These are phyloP conservation scores for Mycena filopes DNA, from an alignment of 768 basidiomycete species.

Conservation along the genomic window DNA sequence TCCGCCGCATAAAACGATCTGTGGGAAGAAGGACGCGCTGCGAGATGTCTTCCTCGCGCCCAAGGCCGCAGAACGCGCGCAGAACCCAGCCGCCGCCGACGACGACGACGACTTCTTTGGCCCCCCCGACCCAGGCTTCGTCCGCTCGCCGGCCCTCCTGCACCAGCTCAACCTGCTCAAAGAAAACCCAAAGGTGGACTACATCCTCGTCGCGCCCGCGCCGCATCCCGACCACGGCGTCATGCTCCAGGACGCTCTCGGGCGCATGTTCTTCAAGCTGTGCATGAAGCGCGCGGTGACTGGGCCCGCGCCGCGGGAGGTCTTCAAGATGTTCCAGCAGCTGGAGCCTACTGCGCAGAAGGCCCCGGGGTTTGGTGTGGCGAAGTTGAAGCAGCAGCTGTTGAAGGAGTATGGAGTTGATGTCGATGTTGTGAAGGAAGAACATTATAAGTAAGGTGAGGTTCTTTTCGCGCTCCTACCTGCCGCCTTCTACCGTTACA, in stretches of 20 bases:
- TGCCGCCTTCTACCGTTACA: too few species aligned
- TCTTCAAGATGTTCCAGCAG: constrained; percentile 29
- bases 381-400: constrained; percentile 30
- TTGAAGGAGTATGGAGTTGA: constrained; percentile 33
- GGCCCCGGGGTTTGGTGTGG: constrained; percentile 23
- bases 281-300: constrained; percentile 24
- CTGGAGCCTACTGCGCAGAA: constrained; percentile 24
- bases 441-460: not conserved
- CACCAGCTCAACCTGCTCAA: constrained; percentile 33
- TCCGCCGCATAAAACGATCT: constrained; percentile 34
- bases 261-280: constrained; percentile 30
- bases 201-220: constrained; percentile 25
- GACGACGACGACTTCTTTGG: constrained; percentile 17
- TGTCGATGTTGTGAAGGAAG: constrained; percentile 21
- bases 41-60: constrained; percentile 20
- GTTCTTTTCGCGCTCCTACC: too few species aligned
- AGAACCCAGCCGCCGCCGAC: not conserved
- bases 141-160: constrained; percentile 33
- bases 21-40: constrained; percentile 31
- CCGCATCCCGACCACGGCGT: constrained; percentile 32
- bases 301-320: constrained; percentile 21
- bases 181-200: constrained; percentile 30
- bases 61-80: not conserved
- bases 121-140: constrained; percentile 27
- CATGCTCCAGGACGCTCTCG: constrained; percentile 18